Evolutionary conservation across 2,329 filamentous ascomycete species (phyloP).

Genomic region (Trichothecium roseum): DNA sequence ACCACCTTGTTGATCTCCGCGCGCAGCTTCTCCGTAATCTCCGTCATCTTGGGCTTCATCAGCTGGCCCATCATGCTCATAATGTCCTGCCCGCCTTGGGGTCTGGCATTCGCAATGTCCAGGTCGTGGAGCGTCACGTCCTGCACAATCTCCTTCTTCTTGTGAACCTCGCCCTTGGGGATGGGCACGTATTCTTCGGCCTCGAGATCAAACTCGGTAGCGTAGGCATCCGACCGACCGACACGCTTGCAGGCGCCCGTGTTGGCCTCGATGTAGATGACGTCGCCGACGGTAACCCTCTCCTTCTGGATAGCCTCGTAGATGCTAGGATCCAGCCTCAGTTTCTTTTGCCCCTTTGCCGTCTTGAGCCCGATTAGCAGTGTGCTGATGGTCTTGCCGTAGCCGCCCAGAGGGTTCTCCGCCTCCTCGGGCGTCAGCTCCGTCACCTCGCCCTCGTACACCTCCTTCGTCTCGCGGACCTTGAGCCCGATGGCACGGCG

Average conservation of each 20-base stretch:
- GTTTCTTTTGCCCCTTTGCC: constrained; percentile 93
- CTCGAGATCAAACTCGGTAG: constrained; percentile 96
- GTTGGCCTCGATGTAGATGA: constrained; percentile 99
- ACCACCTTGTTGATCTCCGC: constrained; percentile 98
- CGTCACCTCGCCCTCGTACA: constrained; percentile 97
- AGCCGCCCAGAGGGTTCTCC: constrained; percentile 92
- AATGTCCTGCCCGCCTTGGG: constrained; percentile 95
- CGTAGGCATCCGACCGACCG: constrained; percentile 90
- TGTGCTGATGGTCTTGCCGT: constrained; percentile 95
- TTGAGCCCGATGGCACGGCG: constrained; percentile 90
- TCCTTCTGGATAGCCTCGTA: constrained; percentile 99
- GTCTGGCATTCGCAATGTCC: constrained; percentile 88
- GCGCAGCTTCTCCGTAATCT: constrained; percentile 95
- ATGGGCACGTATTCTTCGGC: constrained; percentile 98
- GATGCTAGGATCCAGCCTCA: constrained; percentile 92
- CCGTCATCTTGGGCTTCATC: constrained; percentile 99
- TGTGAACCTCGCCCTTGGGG: constrained; percentile 97
- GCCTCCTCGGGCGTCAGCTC: constrained; percentile 96
- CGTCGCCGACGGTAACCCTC: constrained; percentile 88
- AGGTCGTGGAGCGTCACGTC: constrained; percentile 96
- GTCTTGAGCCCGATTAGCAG: constrained; percentile 91
- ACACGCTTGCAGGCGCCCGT: constrained; percentile 97
- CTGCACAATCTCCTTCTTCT: constrained; percentile 99
- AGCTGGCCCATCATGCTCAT: constrained; percentile 99
- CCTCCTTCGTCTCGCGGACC: constrained; percentile 97